phyloP scores from a whole-genome alignment of 2,329 filamentous ascomycete genomes.

The Sporothrix variecibatus region DNA sequence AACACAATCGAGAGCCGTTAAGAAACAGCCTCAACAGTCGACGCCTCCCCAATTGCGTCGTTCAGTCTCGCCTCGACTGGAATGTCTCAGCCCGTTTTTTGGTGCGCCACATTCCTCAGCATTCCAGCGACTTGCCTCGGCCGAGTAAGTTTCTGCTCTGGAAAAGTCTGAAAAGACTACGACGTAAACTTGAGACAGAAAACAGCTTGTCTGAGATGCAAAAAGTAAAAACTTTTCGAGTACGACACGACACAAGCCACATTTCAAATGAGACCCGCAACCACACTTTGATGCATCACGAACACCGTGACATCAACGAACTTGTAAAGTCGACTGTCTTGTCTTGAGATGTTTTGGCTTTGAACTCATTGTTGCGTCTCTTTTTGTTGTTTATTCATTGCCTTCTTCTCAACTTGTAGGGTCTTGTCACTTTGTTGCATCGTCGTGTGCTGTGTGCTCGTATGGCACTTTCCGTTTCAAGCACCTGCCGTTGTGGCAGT shows the following conservation, averaged over 20 bases:
- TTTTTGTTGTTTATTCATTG: not conserved
- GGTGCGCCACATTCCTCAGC: slow-evolving; percentile 2
- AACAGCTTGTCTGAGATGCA: not conserved
- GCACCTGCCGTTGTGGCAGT: slow-evolving; percentile 26
- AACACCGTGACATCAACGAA: not conserved
- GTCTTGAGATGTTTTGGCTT: not conserved
- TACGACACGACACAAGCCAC: not conserved
- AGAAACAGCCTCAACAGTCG: not conserved
- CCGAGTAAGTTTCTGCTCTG: not conserved
- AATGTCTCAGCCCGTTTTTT: not conserved
- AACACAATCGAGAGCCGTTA: not conserved
- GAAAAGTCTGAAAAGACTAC: not conserved
- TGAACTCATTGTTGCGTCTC: not conserved
- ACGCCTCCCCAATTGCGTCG: not conserved
- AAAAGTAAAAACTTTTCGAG: not conserved
- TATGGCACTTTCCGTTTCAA: slow-evolving; percentile 13
- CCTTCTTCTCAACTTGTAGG: not conserved
- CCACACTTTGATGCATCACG: not conserved
- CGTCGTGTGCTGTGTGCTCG: not conserved
- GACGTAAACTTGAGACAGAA: not conserved
- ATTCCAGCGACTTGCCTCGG: not conserved
- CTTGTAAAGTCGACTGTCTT: not conserved
- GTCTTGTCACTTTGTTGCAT: not conserved
- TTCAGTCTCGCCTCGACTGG: not conserved
- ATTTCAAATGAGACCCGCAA: not conserved